Percentiles rank a stretch among this genome's conserved stretches.
phyloP scores from a whole-genome alignment of 2,329 filamentous ascomycete species.

The Simplicillium sp. region DNA sequence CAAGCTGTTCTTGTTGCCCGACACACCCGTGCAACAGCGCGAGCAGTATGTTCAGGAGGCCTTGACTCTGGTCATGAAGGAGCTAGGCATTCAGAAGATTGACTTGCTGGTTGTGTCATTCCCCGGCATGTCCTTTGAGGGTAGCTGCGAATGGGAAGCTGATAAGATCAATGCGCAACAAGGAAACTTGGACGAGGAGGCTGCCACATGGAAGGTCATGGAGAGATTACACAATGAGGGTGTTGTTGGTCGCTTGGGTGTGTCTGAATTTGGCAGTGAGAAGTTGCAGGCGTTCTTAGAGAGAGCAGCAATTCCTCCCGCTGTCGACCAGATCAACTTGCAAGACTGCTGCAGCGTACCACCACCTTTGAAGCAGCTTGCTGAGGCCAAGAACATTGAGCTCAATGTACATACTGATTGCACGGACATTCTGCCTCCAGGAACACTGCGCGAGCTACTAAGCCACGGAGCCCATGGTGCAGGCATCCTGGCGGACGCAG shows the following conservation, averaged over 20 bases:
- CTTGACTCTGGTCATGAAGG: conserved; percentile 67
- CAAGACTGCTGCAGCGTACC: conserved; percentile 94
- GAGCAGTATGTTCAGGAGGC: conserved; percentile 67
- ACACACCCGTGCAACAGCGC: conserved; percentile 54
- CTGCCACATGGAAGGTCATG: conserved; percentile 60
- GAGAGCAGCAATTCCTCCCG: conserved; percentile 60
- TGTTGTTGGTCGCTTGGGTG: conserved; percentile 64
- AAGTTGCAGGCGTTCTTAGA: conserved; percentile 71
- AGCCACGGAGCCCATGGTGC: conserved; percentile 64
- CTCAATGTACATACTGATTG: conserved; percentile 90
- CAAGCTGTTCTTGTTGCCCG: conserved; percentile 87
- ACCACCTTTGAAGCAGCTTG: conserved; percentile 72
- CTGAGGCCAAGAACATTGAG: conserved; percentile 76
- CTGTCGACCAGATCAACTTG: conserved; percentile 92
- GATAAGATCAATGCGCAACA: conserved; percentile 52
- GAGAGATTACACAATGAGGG: conserved; percentile 66
- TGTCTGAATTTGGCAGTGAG: conserved; percentile 85
- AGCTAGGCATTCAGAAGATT: conserved; percentile 65
- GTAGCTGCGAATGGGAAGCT: conserved; percentile 75
- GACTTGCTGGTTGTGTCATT: conserved; percentile 91
- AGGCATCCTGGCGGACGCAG: conserved; percentile 59
- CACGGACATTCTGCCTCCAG: conserved; percentile 79
- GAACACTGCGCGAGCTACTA: conserved; percentile 76
- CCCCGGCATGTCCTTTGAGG: conserved; percentile 87
- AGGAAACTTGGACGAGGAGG: conserved; percentile 57